Evolutionary conservation across 2,329 filamentous ascomycete species (phyloP).

Genomic region (Proliferodiscus dingleyae): DNA sequence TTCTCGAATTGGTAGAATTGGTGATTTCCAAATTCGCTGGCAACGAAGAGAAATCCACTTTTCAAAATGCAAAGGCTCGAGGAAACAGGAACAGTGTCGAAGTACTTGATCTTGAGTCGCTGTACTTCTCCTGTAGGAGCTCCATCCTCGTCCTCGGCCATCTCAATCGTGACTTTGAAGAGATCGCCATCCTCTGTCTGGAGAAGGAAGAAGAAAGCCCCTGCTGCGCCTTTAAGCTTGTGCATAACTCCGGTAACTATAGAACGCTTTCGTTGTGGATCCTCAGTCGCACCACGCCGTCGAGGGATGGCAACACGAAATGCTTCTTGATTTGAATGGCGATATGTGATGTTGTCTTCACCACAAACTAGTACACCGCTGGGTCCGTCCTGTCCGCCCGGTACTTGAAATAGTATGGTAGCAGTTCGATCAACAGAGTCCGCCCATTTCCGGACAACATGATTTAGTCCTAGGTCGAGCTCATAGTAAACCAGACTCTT

Average conservation of each 20-base stretch:
- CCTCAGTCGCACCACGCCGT: constrained; percentile 80
- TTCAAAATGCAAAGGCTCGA: constrained; percentile 88
- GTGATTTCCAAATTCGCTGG: constrained; percentile 88
- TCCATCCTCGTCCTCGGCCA: constrained; percentile 75
- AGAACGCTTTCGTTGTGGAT: constrained; percentile 81
- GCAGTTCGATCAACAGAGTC: constrained; percentile 88
- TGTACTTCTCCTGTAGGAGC: constrained; percentile 76
- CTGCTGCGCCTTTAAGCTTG: constrained; percentile 75
- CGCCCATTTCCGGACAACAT: constrained; percentile 95
- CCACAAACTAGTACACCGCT: constrained; percentile 94
- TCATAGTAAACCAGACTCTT: constrained; percentile 96
- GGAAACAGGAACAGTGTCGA: constrained; percentile 89
- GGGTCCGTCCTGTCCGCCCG: constrained; percentile 86
- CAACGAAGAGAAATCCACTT: constrained; percentile 90
- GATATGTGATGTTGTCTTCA: constrained; percentile 91
- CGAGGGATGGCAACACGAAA: constrained; percentile 87
- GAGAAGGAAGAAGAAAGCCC: constrained; percentile 93
- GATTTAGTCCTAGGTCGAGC: constrained; percentile 91
- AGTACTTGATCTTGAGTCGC: constrained; percentile 90
- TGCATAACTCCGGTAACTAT: constrained; percentile 96
- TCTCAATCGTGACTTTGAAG: constrained; percentile 93
- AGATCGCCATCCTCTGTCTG: constrained; percentile 98
- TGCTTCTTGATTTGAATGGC: constrained; percentile 90
- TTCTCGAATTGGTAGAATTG: constrained; percentile 97
- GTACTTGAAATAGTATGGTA: constrained; percentile 89